These are phyloP conservation scores for Gryganskiella cystojenkinii DNA, from an alignment of 192 early-diverging fungal species.

Conservation along the genomic window DNA sequence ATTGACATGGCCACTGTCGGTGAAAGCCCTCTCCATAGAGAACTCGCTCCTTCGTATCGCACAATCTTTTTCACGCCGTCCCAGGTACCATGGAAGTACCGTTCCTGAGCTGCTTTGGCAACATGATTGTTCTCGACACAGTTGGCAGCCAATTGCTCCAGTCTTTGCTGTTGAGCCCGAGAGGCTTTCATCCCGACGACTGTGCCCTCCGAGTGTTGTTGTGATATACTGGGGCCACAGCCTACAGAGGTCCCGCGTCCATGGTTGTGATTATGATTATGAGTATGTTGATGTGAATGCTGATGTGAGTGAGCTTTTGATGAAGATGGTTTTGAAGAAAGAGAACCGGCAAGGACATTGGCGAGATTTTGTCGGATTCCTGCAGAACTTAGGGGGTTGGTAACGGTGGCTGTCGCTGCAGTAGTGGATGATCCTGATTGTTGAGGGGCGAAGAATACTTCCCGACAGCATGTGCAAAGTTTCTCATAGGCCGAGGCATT, in stretches of 20 bases:
- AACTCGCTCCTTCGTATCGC: conserved; percentile 79
- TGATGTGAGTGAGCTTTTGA: background rate
- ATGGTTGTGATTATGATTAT: conserved; percentile 31
- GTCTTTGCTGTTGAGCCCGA: conserved; percentile 20
- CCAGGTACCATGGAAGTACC: conserved; percentile 58
- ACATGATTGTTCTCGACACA: conserved; percentile 42
- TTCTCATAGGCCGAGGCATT: conserved; percentile 53
- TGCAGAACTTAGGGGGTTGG: too few relatives aligned
- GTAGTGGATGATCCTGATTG: background rate
- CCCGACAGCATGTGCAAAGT: conserved; percentile 54
- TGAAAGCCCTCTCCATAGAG: conserved; percentile 88
- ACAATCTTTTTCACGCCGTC: conserved; percentile 83
- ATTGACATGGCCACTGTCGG: conserved; percentile 91
- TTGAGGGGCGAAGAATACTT: conserved; percentile 52
- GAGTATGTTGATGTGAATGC: conserved; percentile 2
- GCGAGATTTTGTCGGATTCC: conserved; percentile 41
- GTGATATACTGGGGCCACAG: conserved; percentile 31
- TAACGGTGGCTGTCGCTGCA: background rate
- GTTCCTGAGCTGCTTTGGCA: conserved; percentile 18
- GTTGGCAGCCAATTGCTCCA: conserved; percentile 46
- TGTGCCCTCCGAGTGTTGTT: conserved; percentile 55
- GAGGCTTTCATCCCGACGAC: conserved; percentile 42
- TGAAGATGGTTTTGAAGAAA: conserved; percentile 1
- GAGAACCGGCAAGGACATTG: conserved; percentile 29
- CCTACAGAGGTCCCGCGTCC: conserved; percentile 9